A percentile compares a stretch with the other conserved stretches of the same genome.
phyloP scores from a whole-genome alignment of 495 filamentous ascomycete genomes.

The Jackrogersella multiformis region DNA sequence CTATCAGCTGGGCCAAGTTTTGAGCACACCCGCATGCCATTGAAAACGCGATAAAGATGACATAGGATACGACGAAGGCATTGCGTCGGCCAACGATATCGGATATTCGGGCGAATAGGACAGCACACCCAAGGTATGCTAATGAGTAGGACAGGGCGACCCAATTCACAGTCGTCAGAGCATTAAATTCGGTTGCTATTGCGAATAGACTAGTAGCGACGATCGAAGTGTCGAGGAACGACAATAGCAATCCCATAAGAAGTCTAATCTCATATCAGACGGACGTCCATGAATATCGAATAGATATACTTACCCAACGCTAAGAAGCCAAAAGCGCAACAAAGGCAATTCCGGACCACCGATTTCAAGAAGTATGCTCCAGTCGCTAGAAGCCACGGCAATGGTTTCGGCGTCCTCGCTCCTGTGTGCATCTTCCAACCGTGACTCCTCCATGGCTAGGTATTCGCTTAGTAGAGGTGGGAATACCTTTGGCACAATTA shows the following conservation, averaged over 20 bases:
- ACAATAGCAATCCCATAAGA: conserved; percentile 48
- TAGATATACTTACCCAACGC: conserved; percentile 33
- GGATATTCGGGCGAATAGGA: conserved; percentile 61
- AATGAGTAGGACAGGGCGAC: conserved; percentile 57
- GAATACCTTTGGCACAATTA: not conserved
- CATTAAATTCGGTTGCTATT: conserved; percentile 54
- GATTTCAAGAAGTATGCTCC: conserved; percentile 17
- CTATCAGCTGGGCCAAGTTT: conserved; percentile 58
- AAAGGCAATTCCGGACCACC: conserved; percentile 27
- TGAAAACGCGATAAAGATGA: conserved; percentile 65
- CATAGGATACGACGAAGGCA: conserved; percentile 56
- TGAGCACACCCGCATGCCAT: conserved; percentile 60
- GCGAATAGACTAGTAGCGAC: conserved; percentile 56
- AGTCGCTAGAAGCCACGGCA: conserved; percentile 20
- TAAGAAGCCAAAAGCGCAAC: conserved; percentile 32
- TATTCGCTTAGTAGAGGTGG: not conserved
- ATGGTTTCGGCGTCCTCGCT: conserved; percentile 19
- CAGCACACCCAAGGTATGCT: conserved; percentile 55
- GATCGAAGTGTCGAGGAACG: conserved; percentile 57
- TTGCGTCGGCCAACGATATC: conserved; percentile 62
- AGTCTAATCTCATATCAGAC: conserved; percentile 36
- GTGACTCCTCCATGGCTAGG: conserved; percentile 19
- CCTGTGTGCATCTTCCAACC: not conserved
- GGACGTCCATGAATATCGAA: not conserved
- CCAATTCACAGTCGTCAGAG: conserved; percentile 54